These are phyloP conservation scores for Lichtheimia ornata DNA, from an alignment of 371 early-diverging fungal species.

Conservation along the genomic window DNA sequence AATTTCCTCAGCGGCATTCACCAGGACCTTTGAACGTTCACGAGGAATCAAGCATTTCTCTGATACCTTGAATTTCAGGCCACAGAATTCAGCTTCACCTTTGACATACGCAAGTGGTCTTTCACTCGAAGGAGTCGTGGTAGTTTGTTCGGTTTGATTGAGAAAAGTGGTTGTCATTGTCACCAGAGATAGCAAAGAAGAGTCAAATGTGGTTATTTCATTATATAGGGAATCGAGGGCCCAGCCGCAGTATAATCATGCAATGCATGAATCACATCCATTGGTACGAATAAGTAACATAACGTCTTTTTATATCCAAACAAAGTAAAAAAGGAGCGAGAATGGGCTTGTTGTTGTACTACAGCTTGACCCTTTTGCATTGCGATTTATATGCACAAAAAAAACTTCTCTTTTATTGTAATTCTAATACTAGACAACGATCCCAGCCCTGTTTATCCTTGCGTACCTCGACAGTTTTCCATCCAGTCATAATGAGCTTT, in stretches of 20 bases:
- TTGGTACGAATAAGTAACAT: not conserved
- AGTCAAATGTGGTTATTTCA: no score
- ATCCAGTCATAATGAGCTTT: conserved; percentile 56
- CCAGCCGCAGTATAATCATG: no score
- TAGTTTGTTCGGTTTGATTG: no score
- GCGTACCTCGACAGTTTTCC: conserved; percentile 36
- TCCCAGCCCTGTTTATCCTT: conserved; percentile 62
- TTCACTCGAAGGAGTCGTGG: no score
- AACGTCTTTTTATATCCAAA: not conserved
- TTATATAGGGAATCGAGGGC: no score
- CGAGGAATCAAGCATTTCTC: conserved; percentile 76
- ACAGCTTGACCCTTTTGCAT: not conserved
- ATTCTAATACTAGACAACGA: conserved; percentile 55
- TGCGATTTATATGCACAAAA: not conserved
- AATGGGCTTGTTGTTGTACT: not conserved
- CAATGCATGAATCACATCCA: no score
- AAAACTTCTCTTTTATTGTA: conserved; percentile 5
- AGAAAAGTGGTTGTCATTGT: no score
- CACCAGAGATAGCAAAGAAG: no score
- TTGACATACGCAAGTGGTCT: conserved; percentile 58
- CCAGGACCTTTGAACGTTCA: conserved; percentile 67
- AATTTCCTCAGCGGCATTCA: conserved; percentile 37
- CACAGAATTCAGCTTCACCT: conserved; percentile 63
- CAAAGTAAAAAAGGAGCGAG: not conserved
- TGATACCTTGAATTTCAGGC: conserved; percentile 57